Evolutionary conservation across 345 rosid genomes (phyloP), one percentile per base, ranked within the genome.

Genomic region (Stellera chamaejasme): DNA sequence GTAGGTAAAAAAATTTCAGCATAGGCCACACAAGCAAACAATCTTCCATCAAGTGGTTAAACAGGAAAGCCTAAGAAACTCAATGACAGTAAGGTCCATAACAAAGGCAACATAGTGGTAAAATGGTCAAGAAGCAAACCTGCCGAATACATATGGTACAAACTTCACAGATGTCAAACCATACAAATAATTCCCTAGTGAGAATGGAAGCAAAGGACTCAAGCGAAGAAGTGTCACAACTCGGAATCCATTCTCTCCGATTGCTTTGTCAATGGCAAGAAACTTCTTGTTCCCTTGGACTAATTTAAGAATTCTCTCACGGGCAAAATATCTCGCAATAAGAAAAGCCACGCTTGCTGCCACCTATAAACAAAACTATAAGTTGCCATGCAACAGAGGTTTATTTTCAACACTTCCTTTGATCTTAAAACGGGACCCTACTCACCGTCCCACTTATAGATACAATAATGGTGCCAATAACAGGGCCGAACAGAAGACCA

Each of bases 401-500:
- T 59, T 23, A 36, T 41, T 41, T 2, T 50, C 32, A 50, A 6
- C 27, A 6, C 14, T 16, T 36, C 53, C 39, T 53, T 57, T 26
- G 54, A 6, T 26, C 2, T 12, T 11, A 6, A 11, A 26, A 11
- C 74, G 48, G 11, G 41, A 54, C 42, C 13, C 19, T 54, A 69
- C 96, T 79, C 65, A 93, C 99, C 14, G 96, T 89, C 76, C 99
- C 99, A 71, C 99, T 89, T 56, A 93, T 80, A n/a, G 99, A 93
- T 59, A 93, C 99, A 36, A 93, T 79, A 68, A 93, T 77, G 54
- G 99, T 89, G 71, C 99, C 99, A 63, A 80, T 60, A 5, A 81
- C 15, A 26, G 96, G 77, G 56, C 99, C 99, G 8, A 93, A 89
- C 73, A 93, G 96, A 77, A 93, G 96, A 74, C 99, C 99, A 55